These are phyloP conservation scores for Cryphonectria japonica DNA, from an alignment of 2,329 filamentous ascomycete genomes.

Conservation along the genomic window DNA sequence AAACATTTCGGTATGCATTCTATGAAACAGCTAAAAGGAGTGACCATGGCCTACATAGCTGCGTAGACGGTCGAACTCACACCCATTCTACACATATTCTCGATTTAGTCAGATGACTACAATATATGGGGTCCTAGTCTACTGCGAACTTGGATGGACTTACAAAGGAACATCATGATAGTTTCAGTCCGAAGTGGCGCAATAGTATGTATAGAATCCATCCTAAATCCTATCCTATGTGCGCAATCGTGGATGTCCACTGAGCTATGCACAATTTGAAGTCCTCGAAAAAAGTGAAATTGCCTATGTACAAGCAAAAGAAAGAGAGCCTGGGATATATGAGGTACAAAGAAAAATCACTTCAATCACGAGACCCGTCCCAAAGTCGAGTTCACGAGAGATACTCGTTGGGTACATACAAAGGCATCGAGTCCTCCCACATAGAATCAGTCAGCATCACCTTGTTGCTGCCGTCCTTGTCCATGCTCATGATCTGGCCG, in stretches of 20 bases:
- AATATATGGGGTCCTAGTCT: background rate
- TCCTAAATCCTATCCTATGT: background rate
- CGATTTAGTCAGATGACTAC: background rate
- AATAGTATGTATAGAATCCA: background rate
- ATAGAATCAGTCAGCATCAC: conserved; percentile 37
- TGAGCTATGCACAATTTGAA: conserved; percentile 1
- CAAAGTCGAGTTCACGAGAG: background rate
- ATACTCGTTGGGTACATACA: conserved; percentile 29
- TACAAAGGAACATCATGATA: background rate
- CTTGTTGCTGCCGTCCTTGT: conserved; percentile 44
- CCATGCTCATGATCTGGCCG: conserved; percentile 49
- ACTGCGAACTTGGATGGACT: background rate
- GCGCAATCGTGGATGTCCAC: background rate
- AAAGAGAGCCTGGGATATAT: background rate
- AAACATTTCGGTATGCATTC: background rate
- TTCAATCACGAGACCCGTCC: background rate
- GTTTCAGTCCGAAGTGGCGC: too few species aligned
- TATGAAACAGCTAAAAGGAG: too few species aligned
- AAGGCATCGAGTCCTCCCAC: conserved; percentile 41
- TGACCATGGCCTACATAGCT: too few species aligned
- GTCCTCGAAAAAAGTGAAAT: background rate
- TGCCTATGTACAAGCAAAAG: background rate
- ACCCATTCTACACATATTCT: background rate
- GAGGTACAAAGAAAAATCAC: background rate
- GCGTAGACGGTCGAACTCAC: too few species aligned